These are phyloP conservation scores for Carpinus fangiana DNA, from an alignment of 306 rosid species.

Conservation along the genomic window DNA sequence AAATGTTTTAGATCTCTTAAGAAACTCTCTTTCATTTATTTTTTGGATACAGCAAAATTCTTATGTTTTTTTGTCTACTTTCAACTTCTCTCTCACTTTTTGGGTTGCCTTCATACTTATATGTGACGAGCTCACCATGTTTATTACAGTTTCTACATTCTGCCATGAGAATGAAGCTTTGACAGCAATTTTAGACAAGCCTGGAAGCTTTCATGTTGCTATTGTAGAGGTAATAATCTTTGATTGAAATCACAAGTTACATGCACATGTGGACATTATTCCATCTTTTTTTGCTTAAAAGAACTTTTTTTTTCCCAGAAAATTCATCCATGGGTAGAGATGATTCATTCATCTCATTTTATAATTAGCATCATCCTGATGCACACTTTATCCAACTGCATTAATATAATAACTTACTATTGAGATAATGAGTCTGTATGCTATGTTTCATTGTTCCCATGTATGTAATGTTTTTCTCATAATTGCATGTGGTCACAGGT, in stretches of 20 bases:
- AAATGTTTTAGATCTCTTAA: constrained; percentile 8
- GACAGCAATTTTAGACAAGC: constrained; percentile 56
- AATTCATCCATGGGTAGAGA: not conserved
- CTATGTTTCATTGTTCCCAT: constrained; percentile 12
- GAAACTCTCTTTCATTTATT: constrained; percentile 11
- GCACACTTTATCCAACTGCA: constrained; percentile 8
- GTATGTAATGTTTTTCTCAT: not conserved
- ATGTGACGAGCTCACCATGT: constrained; percentile 23
- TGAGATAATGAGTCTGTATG: constrained; percentile 8
- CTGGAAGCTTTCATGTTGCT: constrained; percentile 77
- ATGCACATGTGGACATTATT: not conserved
- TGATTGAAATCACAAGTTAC: not conserved
- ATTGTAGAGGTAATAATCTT: constrained; percentile 63
- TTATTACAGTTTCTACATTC: constrained; percentile 60
- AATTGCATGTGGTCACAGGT: constrained; percentile 47
- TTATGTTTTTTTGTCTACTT: not conserved
- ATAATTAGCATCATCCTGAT: not conserved
- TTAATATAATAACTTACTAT: constrained; percentile 1
- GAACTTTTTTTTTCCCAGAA: not conserved
- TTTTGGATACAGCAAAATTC: constrained; percentile 7
- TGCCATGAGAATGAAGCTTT: constrained; percentile 65
- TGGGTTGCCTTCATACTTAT: constrained; percentile 12
- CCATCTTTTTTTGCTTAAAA: not conserved
- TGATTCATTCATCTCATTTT: not conserved
- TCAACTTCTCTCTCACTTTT: constrained; percentile 18